Evolutionary conservation across 2,329 filamentous ascomycete genomes (phyloP).

Genomic region (Calonectria montana): DNA sequence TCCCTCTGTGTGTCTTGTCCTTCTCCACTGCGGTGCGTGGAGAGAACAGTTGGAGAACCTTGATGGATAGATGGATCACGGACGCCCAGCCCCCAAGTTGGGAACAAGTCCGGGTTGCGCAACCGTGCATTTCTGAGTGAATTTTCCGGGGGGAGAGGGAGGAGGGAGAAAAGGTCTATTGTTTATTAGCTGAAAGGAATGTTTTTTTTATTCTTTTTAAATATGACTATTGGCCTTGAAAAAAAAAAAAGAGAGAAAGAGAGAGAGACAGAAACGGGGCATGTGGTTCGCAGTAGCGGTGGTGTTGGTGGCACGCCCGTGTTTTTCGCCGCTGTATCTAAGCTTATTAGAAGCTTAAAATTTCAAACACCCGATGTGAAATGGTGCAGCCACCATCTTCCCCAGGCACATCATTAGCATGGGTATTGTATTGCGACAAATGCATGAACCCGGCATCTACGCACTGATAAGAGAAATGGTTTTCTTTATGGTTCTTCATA

Average conservation of each 20-base stretch:
- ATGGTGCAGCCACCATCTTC: slow-evolving; percentile 1
- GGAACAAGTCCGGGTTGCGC: slow-evolving; percentile 3
- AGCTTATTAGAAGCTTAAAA: slow-evolving; percentile 26
- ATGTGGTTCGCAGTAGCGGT: no score
- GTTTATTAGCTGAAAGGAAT: not conserved
- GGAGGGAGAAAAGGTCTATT: no score
- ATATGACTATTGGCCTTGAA: no score
- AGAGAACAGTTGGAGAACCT: slow-evolving; percentile 31
- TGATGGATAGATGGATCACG: slow-evolving; percentile 33
- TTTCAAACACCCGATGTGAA: slow-evolving; percentile 4
- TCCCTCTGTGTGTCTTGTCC: not conserved
- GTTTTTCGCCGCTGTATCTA: not conserved
- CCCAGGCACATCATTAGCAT: not conserved
- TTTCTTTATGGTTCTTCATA: not conserved
- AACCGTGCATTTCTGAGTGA: not conserved
- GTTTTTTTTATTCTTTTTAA: no score
- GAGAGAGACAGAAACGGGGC: no score
- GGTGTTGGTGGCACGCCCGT: no score
- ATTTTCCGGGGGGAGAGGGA: no score
- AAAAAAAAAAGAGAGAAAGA: no score
- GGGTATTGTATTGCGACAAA: not conserved
- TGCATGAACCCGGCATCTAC: not conserved
- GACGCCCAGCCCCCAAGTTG: slow-evolving; percentile 13
- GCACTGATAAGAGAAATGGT: not conserved
- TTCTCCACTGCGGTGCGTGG: not conserved